These are phyloP conservation scores for Hyphopichia homilentoma DNA, from an alignment of 805 yeast species.

Conservation along the genomic window DNA sequence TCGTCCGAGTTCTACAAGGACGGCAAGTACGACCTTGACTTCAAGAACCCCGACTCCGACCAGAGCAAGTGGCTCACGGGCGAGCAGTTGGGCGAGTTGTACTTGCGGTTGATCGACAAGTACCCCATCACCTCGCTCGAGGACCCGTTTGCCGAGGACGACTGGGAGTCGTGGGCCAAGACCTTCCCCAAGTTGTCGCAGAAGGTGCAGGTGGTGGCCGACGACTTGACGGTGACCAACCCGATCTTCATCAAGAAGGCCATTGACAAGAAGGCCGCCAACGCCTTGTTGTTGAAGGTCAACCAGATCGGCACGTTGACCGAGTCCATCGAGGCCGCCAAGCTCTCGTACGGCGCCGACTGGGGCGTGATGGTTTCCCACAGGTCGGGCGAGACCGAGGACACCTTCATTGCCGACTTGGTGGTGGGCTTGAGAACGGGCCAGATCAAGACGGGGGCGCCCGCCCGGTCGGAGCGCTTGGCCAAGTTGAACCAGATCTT, in stretches of 20 bases:
- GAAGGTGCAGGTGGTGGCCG: constrained; percentile 15
- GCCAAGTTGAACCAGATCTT: constrained; percentile 19
- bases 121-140: constrained; percentile 20
- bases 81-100: constrained; percentile 14
- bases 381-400: constrained; percentile 23
- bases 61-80: constrained; percentile 14
- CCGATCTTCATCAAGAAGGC: constrained; percentile 16
- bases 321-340: constrained; percentile 17
- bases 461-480: constrained; percentile 20
- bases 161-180: constrained; percentile 20
- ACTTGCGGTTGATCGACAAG: constrained; percentile 12
- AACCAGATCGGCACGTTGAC: constrained; percentile 20
- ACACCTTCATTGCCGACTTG: constrained; percentile 18
- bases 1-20: constrained; percentile 18
- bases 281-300: constrained; percentile 17
- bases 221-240: constrained; percentile 22
- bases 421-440: constrained; percentile 19
- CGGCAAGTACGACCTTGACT: constrained; percentile 17
- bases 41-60: constrained; percentile 17
- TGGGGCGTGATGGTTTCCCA: constrained; percentile 22
- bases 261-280: constrained; percentile 16
- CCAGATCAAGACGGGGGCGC: constrained; percentile 21
- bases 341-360: constrained; percentile 10
- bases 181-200: constrained; percentile 10
- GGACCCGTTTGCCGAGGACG: constrained; percentile 21